These are phyloP conservation scores for Curvularia spicifera DNA, from an alignment of 2,329 filamentous ascomycete species.

Conservation along the genomic window DNA sequence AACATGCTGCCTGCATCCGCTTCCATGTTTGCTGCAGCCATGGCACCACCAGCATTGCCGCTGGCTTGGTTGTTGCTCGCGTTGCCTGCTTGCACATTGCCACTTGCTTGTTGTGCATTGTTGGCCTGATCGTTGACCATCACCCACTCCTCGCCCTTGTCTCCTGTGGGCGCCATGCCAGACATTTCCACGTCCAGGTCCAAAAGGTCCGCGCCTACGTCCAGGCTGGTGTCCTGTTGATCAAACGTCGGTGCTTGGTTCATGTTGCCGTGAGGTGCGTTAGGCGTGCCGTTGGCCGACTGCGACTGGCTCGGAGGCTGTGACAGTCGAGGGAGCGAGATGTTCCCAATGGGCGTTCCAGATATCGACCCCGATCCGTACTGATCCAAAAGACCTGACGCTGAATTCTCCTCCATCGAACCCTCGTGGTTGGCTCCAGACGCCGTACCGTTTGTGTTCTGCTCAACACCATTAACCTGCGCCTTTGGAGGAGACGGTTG, in stretches of 20 bases:
- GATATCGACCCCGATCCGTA: slow-evolving; percentile 68
- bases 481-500: slow-evolving; percentile 35
- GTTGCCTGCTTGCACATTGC: slow-evolving; percentile 25
- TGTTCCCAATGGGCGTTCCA: slow-evolving; percentile 66
- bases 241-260: slow-evolving; percentile 35
- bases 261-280: slow-evolving; percentile 33
- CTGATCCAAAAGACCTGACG: slow-evolving; percentile 70
- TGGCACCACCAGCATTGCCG: slow-evolving; percentile 16
- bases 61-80: slow-evolving; percentile 25
- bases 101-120: slow-evolving; percentile 27
- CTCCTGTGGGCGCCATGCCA: slow-evolving; percentile 55
- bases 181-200: slow-evolving; percentile 64
- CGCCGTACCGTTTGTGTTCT: slow-evolving; percentile 44
- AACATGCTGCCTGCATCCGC: slow-evolving; percentile 47
- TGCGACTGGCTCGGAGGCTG: slow-evolving; percentile 64
- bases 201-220: slow-evolving; percentile 44
- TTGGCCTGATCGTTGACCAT: slow-evolving; percentile 39
- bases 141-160: slow-evolving; percentile 48
- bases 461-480: slow-evolving; percentile 38
- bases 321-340: slow-evolving; percentile 62
- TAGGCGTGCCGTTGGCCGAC: slow-evolving; percentile 65
- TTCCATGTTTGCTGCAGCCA: slow-evolving; percentile 35
- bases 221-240: slow-evolving; percentile 33
- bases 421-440: slow-evolving; percentile 40
- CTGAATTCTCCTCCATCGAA: slow-evolving; percentile 50